These are phyloP conservation scores for Hemileia vastatrix DNA, from an alignment of 1,284 basidiomycete species.

Conservation along the genomic window DNA sequence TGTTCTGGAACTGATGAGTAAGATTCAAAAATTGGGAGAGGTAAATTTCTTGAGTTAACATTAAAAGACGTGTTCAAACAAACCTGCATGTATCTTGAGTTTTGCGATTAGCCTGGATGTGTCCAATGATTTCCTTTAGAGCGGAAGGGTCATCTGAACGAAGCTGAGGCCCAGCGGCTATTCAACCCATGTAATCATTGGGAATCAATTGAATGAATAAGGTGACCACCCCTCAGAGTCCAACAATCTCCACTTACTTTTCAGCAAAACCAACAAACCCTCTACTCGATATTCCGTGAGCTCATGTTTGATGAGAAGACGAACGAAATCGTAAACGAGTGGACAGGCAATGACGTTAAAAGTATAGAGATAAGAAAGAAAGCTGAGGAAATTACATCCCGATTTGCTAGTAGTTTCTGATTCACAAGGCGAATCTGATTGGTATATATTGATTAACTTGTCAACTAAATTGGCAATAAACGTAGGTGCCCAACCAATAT, in stretches of 20 bases:
- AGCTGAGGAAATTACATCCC: slow-evolving; percentile 72
- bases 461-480: slow-evolving; percentile 11
- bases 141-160: slow-evolving; percentile 56
- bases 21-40: neutral
- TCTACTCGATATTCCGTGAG: slow-evolving; percentile 19
- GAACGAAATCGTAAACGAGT: slow-evolving; percentile 81
- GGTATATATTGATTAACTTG: slow-evolving; percentile 11
- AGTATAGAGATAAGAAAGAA: slow-evolving; percentile 89
- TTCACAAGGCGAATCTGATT: neutral
- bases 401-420: slow-evolving; percentile 54
- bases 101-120: slow-evolving; percentile 64
- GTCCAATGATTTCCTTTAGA: slow-evolving; percentile 50
- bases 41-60: no score
- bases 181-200: no score
- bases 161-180: slow-evolving; percentile 51
- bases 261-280: slow-evolving; percentile 21
- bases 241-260: no score
- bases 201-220: no score
- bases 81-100: slow-evolving; percentile 49
- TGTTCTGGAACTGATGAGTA: slow-evolving; percentile 59
- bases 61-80: no score
- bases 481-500: slow-evolving; percentile 22
- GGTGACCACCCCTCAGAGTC: no score
- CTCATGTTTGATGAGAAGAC: slow-evolving; percentile 55
- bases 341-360: slow-evolving; percentile 82